Evolutionary conservation across 768 basidiomycete species (phyloP).

Genomic region (Lactarius indigo): DNA sequence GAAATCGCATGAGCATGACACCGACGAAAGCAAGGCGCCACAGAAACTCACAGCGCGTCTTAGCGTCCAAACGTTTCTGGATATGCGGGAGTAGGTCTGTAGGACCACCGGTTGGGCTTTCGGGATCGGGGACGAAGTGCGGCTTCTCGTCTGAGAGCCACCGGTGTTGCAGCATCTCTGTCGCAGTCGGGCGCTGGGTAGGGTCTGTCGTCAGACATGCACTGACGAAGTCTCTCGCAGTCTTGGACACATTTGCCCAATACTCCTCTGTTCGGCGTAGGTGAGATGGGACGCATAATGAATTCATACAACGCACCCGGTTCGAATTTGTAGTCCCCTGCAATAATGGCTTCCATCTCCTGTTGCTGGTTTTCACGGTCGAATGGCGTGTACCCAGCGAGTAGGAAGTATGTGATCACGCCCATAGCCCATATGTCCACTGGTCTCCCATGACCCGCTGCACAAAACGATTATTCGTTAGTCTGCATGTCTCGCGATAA

Average conservation of each 20-base stretch:
- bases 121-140: constrained; percentile 66
- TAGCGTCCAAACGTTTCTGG: constrained; percentile 86
- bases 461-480: constrained; percentile 7
- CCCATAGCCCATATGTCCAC: constrained; percentile 98
- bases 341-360: constrained; percentile 95
- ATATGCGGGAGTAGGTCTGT: constrained; percentile 85
- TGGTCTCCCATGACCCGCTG: constrained; percentile 90
- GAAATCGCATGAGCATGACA: constrained; percentile 14
- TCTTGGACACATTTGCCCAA: constrained; percentile 79
- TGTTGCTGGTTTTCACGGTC: constrained; percentile 84
- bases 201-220: constrained; percentile 87
- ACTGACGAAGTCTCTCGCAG: constrained; percentile 80
- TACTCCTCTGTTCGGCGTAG: constrained; percentile 55
- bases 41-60: constrained; percentile 30
- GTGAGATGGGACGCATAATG: background rate
- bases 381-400: constrained; percentile 94
- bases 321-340: constrained; percentile 90
- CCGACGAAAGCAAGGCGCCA: background rate
- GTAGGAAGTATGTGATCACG: constrained; percentile 95
- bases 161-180: constrained; percentile 65
- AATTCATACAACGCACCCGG: constrained; percentile 40
- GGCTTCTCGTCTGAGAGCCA: constrained; percentile 73
- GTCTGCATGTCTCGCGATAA: background rate
- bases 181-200: constrained; percentile 71
- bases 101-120: constrained; percentile 53